Base-by-base conservation (phyloP, 805 yeast genomes). In the Spathaspora sp. region DNA sequence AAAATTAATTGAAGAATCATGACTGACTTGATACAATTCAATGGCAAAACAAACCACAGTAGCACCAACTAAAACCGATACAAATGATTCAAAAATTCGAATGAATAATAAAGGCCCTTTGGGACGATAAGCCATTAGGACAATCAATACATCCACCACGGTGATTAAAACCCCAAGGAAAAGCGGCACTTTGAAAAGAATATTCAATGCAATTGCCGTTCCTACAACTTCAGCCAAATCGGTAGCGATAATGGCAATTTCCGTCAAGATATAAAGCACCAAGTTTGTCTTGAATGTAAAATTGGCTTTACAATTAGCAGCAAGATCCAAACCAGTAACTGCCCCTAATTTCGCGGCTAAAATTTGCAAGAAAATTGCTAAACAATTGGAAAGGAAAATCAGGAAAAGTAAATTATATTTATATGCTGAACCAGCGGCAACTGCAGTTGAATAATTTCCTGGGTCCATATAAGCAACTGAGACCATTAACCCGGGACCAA, bases 401-500 rank as follows among this genome's bases (percentile, higher is more conserved):
- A 92, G 83, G 64, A 91, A 92, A 29, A 93, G 68, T 32, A 92
- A 73, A 53, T 87, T 85, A 66, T 86, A 93, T 57, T 86, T 82
- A 65, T 87, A 89, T 26, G 89, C 86, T 31, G 96, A 86, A n/a
- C 96, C 96, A 1, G 96, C 94, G 8, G 94, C 88, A 12, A 93
- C 97, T 9, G 94, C 96, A 1, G 97, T 89, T 39, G 97, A 87
- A 68, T 92, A 93, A 70, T 94, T 93, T 4, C 99, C 99, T 0
- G 99, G 98, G 61, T 93, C 98, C 90, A 94, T 89, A 66, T 92
- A 94, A 0, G 97, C 93, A 32, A 93, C 97, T 4, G 92, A 80
- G 1, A 94, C 96, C 96, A 93, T 87, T 46, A 93, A 72, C 0
- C 99, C 98, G 0, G 98, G 98, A 0, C 98, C 98, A n/a, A 93